Percentiles rank a stretch among this genome's conserved stretches.
These are phyloP conservation scores for Fraxinus sp. DNA, from an alignment of 305 asterid species.

Conservation along the genomic window DNA sequence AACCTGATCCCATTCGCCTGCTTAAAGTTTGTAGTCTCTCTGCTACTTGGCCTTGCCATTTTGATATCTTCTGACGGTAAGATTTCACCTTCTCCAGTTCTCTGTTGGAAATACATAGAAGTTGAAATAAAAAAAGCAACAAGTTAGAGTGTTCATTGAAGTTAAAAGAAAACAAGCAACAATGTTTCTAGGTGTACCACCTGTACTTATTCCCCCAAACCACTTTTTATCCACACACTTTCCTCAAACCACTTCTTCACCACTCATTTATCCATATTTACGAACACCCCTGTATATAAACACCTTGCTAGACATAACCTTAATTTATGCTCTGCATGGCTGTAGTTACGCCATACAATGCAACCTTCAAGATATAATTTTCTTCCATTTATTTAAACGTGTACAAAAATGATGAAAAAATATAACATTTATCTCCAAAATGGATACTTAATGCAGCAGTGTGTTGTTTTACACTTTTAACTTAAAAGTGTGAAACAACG, in stretches of 20 bases:
- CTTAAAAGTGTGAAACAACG: no score
- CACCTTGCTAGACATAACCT: not conserved
- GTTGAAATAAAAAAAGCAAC: not conserved
- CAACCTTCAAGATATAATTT: conserved; percentile 2
- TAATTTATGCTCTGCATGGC: not conserved
- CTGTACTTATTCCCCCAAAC: not conserved
- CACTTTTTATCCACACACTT: not conserved
- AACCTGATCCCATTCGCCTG: conserved; percentile 61
- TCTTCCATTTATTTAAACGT: conserved; percentile 1
- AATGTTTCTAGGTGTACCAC: not conserved
- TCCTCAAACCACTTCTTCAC: not conserved
- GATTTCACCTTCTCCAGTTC: conserved; percentile 91
- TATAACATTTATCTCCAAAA: not conserved
- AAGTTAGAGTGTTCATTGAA: not conserved
- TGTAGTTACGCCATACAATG: conserved; percentile 8
- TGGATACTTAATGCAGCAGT: not conserved
- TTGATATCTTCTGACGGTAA: conserved; percentile 69
- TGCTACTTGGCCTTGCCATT: conserved; percentile 84
- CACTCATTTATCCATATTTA: not conserved
- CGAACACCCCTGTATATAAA: not conserved
- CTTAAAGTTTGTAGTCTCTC: conserved; percentile 71
- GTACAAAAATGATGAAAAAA: not conserved
- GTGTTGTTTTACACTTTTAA: not conserved
- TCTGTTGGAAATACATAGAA: conserved; percentile 40
- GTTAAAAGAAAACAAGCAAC: no score